Base-by-base conservation (phyloP, 805 yeast species). In the Kodamaea kaohsiungensis region DNA sequence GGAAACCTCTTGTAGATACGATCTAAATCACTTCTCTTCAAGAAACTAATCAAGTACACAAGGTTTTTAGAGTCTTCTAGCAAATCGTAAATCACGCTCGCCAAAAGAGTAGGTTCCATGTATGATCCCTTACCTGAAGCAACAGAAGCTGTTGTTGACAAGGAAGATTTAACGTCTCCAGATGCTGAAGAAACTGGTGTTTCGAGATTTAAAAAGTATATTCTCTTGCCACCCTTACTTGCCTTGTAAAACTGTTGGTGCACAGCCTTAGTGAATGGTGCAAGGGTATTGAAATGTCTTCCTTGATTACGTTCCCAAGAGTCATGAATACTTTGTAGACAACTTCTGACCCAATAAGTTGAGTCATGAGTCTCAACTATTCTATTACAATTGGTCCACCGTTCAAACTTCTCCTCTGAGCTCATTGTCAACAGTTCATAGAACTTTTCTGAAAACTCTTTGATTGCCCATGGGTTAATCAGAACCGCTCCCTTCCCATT, bases 381-480 rank as follows among this genome's bases (percentile, higher is more conserved):
- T n/a, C 79, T 70, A 60, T 81, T 75, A 65, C 90, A 77, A 17
- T 69, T 71, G 16, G 77, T 67, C 95, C 96, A 91, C 46, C 90
- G 78, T 37, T 70, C 60, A 35, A 69, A 61, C 56, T 84, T 84
- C 57, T 88, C 93, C n/a, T 73, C 77, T 0, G 65, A 66, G 3
- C 78, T 53, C 91, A 91, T 85, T 13, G 81, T 83, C 42, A 95
- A 70, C n/a, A 89, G 90, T 7, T 62, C 53, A 56, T 82, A 76
- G 53, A 90, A 87, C 7, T 82, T 76, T n/a, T 81, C 76, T 0
- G 95, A 77, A 56, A 91, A 83, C 55, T 81, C 81, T 46, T 77
- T 80, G 27, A 81, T 76, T 69, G 91, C 93, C 96, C 98, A 95
- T 1, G 99, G 99, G 64, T 95, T 95, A 38, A 93, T 85, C 38